These are phyloP conservation scores for Coccomyxa sp. DNA, from an alignment of 139 green algal species.

Conservation along the genomic window DNA sequence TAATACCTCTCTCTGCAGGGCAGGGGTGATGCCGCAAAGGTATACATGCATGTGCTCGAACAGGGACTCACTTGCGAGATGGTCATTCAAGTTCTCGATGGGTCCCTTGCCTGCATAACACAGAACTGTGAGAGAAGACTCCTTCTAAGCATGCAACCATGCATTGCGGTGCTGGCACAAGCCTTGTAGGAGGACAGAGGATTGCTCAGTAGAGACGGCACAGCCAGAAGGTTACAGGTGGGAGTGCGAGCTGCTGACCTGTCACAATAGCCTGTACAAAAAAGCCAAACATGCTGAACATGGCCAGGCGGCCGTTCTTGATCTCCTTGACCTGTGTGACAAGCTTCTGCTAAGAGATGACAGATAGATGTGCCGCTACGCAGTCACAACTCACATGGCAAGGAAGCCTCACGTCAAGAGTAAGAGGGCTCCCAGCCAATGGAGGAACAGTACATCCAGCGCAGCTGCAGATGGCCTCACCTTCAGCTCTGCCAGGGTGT, in stretches of 20 bases:
- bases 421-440: no score
- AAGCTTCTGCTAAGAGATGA: no score
- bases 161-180: no score
- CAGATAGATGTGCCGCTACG: slow-evolving; percentile 58
- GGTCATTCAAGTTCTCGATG: slow-evolving; percentile 39
- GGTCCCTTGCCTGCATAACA: slow-evolving; percentile 30
- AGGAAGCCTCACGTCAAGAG: slow-evolving; percentile 12
- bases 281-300: slow-evolving; percentile 91
- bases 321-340: no score
- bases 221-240: background rate
- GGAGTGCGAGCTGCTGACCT: slow-evolving; percentile 49
- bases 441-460: no score
- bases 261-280: slow-evolving; percentile 82
- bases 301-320: slow-evolving; percentile 95
- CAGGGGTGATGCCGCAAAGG: background rate
- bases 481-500: slow-evolving; percentile 68
- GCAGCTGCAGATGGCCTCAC: no score
- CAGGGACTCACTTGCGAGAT: no score
- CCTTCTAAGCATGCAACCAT: background rate
- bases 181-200: no score
- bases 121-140: background rate
- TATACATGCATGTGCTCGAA: no score
- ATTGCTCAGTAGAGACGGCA: background rate
- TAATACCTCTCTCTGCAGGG: background rate
- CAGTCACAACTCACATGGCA: slow-evolving; percentile 16